Base-by-base conservation (phyloP, 2,329 filamentous ascomycete genomes). In the Colletotrichum siamense region DNA sequence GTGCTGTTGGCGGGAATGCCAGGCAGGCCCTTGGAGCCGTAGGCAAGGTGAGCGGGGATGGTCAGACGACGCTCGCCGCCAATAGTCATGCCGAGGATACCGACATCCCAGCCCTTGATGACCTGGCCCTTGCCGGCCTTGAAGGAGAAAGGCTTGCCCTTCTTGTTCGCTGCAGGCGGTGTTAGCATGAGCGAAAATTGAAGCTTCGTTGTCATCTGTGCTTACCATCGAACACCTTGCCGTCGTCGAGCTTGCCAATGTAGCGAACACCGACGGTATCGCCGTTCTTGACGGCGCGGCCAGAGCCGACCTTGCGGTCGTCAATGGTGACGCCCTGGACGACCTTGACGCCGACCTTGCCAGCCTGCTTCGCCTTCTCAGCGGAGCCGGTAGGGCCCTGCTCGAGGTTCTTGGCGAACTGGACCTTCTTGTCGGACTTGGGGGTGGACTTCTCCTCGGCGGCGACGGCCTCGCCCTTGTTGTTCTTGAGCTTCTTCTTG, bases 21-120 rank as follows among this genome's bases (percentile, higher is more conserved):
- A 67, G 95, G 94, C 28, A 95, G 87, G 77, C 91, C 89, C 88
- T 95, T 94, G 87, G 92, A 96, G 86, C 98, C 97, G 86, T 99
- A 99, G 81, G 94, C 98, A 75, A 96, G 92, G 82, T 94, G 89
- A 64, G 97, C 90, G 64, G 98, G 98, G 82, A 99, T 96, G 78
- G 93, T 96, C 82, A 99, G 91, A 80, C 97, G 94, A 82, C 97
- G 95, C 91, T 99, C 98, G 82, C 95, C 96, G 82, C 97, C 97
- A 80, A 96, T 94, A 80, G 93, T 90, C 95, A 99, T 98, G 87
- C 98, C 98, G 80, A 91, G 90, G 81, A 99, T 89, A 87, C 97
- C 97, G 79, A 99, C 92, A 85, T 99, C 98, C 98, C 97, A 99
- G 80, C 97, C 97, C 91, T 98, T 97, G 90, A 99, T 99, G 82